Evolutionary conservation across 768 basidiomycete species (phyloP).

Genomic region (Trametes maxima): DNA sequence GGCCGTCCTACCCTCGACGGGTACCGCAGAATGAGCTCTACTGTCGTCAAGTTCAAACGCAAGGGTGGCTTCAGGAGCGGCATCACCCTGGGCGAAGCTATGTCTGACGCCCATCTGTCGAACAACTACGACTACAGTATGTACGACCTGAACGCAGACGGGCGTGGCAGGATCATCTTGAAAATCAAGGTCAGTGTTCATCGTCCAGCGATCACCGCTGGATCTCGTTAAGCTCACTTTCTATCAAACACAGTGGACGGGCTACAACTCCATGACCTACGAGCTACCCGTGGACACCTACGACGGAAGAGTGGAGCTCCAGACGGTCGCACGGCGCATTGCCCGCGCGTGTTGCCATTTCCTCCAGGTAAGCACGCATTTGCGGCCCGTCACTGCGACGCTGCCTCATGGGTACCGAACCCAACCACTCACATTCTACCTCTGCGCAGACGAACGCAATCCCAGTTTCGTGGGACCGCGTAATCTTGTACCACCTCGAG

Average conservation of each 20-base stretch:
- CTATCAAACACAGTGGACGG: slow-evolving; percentile 57
- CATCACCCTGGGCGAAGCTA: slow-evolving; percentile 69
- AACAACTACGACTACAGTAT: slow-evolving; percentile 63
- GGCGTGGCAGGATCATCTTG: slow-evolving; percentile 58
- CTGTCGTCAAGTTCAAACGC: slow-evolving; percentile 71
- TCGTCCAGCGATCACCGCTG: background rate
- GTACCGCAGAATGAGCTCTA: slow-evolving; percentile 51
- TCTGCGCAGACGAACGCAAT: slow-evolving; percentile 61
- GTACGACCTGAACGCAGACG: slow-evolving; percentile 67
- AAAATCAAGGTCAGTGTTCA: slow-evolving; percentile 56
- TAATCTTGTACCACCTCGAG: slow-evolving; percentile 71
- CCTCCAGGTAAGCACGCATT: slow-evolving; percentile 53
- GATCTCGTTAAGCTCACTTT: slow-evolving; percentile 8
- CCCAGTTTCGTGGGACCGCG: slow-evolving; percentile 67
- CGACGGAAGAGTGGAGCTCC: slow-evolving; percentile 63
- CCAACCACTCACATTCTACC: slow-evolving; percentile 2
- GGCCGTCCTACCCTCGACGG: slow-evolving; percentile 34
- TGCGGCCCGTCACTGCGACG: background rate
- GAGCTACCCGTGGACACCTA: slow-evolving; percentile 73
- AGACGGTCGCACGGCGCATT: slow-evolving; percentile 68
- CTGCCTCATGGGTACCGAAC: background rate
- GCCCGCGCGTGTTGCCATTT: slow-evolving; percentile 75
- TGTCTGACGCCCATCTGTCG: slow-evolving; percentile 61
- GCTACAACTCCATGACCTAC: slow-evolving; percentile 70
- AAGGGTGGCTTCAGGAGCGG: slow-evolving; percentile 68